A percentile compares a stretch with the other conserved stretches of the same genome.
phyloP scores from a whole-genome alignment of 768 basidiomycete species.

The Boletus patriciae region DNA sequence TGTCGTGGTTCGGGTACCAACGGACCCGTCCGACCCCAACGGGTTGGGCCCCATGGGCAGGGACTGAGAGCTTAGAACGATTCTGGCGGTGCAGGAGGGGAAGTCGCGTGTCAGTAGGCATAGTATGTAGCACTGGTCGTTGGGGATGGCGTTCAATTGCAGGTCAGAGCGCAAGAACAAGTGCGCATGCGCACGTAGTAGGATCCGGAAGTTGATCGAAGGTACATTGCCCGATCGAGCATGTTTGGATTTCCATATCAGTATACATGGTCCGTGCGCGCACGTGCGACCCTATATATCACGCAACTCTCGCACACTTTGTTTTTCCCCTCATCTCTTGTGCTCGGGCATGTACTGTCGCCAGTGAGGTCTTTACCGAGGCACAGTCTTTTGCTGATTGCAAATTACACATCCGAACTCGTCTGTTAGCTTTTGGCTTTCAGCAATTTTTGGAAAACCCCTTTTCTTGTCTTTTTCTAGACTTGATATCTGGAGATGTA shows the following conservation, averaged over 20 bases:
- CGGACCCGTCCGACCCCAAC: slow-evolving; percentile 37
- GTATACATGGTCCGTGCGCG: background rate
- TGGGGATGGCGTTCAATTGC: too few species aligned
- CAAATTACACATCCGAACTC: slow-evolving; percentile 97
- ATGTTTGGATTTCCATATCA: background rate
- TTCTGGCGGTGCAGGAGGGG: slow-evolving; percentile 80
- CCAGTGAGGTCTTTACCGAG: slow-evolving; percentile 96
- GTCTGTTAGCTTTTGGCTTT: slow-evolving; percentile 85
- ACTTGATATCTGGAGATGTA: too few species aligned
- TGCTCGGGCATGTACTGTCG: slow-evolving; percentile 95
- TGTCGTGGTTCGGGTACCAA: slow-evolving; percentile 63
- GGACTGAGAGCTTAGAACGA: slow-evolving; percentile 63
- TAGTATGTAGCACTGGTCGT: too few species aligned
- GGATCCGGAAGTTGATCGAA: too few species aligned
- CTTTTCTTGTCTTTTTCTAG: too few species aligned
- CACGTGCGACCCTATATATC: background rate
- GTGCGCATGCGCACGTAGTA: too few species aligned
- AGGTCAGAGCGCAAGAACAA: too few species aligned
- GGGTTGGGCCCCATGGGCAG: slow-evolving; percentile 60
- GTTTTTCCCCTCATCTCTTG: slow-evolving; percentile 65
- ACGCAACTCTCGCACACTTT: too few species aligned
- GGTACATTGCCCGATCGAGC: too few species aligned
- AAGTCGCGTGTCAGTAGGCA: slow-evolving; percentile 35
- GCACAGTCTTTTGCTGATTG: slow-evolving; percentile 95
- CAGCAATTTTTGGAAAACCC: slow-evolving; percentile 89